Conservation (phyloP, 129 eudicot species). For the Pseudognaphalium luteoalbum region DNA sequence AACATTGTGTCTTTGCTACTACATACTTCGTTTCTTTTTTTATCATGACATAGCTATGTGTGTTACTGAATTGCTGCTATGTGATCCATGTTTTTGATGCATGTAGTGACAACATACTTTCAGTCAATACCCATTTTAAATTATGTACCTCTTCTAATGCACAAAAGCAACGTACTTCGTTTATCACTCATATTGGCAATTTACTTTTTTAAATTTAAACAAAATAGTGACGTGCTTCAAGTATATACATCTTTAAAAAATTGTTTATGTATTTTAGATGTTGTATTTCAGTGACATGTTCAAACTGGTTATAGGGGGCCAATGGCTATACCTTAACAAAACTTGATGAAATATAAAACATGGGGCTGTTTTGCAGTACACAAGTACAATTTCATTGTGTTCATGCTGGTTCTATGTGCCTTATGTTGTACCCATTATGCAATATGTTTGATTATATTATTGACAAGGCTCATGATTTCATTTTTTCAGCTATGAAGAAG, state of each 20-base stretch:
- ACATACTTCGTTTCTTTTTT: no score
- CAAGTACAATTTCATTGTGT: neutral
- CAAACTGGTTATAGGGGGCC: no score
- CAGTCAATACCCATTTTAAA: no score
- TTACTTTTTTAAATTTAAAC: neutral
- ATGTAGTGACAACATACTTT: no score
- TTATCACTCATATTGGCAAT: neutral
- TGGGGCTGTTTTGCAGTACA: neutral
- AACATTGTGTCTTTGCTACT: no score
- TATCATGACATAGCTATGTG: no score
- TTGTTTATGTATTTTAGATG: neutral
- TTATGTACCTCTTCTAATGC: no score
- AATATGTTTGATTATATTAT: neutral
- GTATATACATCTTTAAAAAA: no score
- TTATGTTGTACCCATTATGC: neutral
- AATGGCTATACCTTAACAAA: no score
- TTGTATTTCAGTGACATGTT: neutral
- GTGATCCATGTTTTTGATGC: no score
- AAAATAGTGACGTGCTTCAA: neutral
- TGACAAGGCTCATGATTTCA: neutral
- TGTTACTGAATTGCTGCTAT: no score
- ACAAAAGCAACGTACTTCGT: no score
- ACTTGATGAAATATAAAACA: neutral
- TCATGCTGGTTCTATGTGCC: neutral
- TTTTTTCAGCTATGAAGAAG: conserved; percentile 37